Evolutionary conservation across 73 alveolate genomes (phyloP).

Genomic region (Paramecium octaurelia): DNA sequence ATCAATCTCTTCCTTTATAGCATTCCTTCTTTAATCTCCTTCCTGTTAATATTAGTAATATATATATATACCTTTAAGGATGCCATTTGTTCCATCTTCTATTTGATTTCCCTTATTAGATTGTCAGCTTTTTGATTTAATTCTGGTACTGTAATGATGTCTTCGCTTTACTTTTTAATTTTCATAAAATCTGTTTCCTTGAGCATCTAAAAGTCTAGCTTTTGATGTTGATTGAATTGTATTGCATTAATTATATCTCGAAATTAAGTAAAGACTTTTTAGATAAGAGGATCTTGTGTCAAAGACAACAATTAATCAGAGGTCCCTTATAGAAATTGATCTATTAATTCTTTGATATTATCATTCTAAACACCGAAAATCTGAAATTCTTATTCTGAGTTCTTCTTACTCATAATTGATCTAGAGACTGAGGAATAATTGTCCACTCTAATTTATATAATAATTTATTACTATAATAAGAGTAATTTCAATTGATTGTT

Average conservation of each 20-base stretch:
- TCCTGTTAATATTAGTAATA: background rate
- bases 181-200: background rate
- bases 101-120: background rate
- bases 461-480: background rate
- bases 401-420: background rate
- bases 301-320: background rate
- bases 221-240: background rate
- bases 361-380: background rate
- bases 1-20: background rate
- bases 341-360: background rate
- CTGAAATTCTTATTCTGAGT: conserved; percentile 4
- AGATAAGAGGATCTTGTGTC: background rate
- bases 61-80: background rate
- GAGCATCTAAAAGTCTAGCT: background rate
- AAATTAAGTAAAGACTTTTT: background rate
- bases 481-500: background rate
- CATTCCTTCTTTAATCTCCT: background rate
- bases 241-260: background rate
- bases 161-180: background rate
- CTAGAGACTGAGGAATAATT: background rate
- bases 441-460: background rate
- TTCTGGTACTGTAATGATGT: background rate
- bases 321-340: background rate
- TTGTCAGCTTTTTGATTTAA: background rate
- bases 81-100: background rate